These are phyloP conservation scores for Ogataea kodamae DNA, from an alignment of 805 yeast species.

Conservation along the genomic window DNA sequence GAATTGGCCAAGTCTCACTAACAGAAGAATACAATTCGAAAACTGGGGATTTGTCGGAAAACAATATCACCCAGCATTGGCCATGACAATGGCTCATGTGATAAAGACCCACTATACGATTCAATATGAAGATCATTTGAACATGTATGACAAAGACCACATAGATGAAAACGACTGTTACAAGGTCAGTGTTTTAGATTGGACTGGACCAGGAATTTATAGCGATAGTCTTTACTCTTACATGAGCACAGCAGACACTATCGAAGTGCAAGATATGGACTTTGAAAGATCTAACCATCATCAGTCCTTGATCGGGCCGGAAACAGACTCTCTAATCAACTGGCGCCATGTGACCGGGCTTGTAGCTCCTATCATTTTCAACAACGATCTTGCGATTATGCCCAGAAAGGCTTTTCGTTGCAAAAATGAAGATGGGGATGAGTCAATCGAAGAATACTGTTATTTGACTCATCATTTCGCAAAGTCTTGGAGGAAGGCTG, in stretches of 20 bases:
- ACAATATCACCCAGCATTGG: conserved; percentile 78
- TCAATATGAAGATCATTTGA: conserved; percentile 41
- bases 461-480: conserved; percentile 21
- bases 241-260: conserved; percentile 32
- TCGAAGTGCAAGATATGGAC: conserved; percentile 13
- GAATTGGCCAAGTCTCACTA: conserved; percentile 84
- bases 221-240: conserved; percentile 58
- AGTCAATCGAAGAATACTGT: conserved; percentile 28
- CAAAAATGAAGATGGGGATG: conserved; percentile 20
- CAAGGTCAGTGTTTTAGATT: conserved; percentile 73
- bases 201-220: conserved; percentile 94
- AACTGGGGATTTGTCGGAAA: conserved; percentile 92
- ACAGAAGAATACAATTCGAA: conserved; percentile 84
- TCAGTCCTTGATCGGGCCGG: conserved; percentile 17
- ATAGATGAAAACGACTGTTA: conserved; percentile 46
- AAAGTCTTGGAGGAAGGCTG: conserved; percentile 19
- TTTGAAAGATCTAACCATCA: conserved; percentile 11
- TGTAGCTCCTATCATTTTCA: conserved; percentile 18
- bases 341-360: conserved; percentile 24
- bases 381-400: conserved; percentile 20
- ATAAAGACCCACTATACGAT: conserved; percentile 65
- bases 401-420: conserved; percentile 19
- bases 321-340: conserved; percentile 13
- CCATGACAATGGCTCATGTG: conserved; percentile 70
- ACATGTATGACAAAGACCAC: conserved; percentile 13